Conservation (phyloP, 805 yeast species). For the Kodamaea laetipori region DNA sequence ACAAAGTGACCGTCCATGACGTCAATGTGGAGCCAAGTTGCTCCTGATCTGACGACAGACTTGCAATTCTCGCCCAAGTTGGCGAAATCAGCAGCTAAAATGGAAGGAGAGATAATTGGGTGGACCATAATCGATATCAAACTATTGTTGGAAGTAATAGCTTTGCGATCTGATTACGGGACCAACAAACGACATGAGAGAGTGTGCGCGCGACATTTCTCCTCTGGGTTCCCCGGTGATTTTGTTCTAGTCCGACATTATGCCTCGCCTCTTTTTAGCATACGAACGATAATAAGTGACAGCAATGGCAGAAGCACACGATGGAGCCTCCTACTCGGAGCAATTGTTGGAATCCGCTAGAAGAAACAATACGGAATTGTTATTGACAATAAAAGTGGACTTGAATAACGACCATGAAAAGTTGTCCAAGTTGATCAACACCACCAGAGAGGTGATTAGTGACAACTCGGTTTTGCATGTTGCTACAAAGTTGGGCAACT, state of each 20-base stretch:
- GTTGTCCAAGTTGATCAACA: slow-evolving; percentile 59
- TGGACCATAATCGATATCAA: slow-evolving; percentile 54
- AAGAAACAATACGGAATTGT: slow-evolving; percentile 79
- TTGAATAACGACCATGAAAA: slow-evolving; percentile 40
- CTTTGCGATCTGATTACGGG: background rate
- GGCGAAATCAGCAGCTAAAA: slow-evolving; percentile 90
- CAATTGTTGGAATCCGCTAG: slow-evolving; percentile 87
- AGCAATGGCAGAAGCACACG: slow-evolving; percentile 7
- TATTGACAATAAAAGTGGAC: slow-evolving; percentile 55
- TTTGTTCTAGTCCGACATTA: background rate
- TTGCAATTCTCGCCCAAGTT: slow-evolving; percentile 86
- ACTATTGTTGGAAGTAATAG: background rate
- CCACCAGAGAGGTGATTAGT: slow-evolving; percentile 64
- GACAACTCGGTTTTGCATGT: slow-evolving; percentile 83
- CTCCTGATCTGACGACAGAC: slow-evolving; percentile 72
- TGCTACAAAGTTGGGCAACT: slow-evolving; percentile 78
- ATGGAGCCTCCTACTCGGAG: slow-evolving; percentile 73
- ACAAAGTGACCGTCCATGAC: slow-evolving; percentile 99
- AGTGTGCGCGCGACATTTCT: background rate
- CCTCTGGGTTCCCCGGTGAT: background rate
- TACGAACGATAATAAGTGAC: background rate
- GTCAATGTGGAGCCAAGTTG: slow-evolving; percentile 97
- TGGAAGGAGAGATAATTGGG: slow-evolving; percentile 90
- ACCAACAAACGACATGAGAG: background rate
- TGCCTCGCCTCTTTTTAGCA: slow-evolving; percentile 4